Percentiles rank a stretch among this genome's conserved stretches.
phyloP scores from a whole-genome alignment of 2,329 filamentous ascomycete genomes.

The Cladophialophora exuberans region DNA sequence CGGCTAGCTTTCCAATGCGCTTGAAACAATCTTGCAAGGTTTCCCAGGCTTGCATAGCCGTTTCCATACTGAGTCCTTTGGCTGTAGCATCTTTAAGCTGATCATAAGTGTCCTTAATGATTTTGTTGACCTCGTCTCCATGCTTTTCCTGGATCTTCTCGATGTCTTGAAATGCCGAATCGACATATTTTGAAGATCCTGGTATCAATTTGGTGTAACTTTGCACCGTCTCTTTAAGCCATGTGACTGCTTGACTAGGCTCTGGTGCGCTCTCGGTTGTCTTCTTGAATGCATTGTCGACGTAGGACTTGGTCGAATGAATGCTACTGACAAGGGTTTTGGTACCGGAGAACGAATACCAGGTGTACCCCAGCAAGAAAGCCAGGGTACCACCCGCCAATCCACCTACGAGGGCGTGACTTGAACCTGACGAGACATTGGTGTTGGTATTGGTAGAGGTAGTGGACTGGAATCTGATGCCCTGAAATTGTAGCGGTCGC shows the following conservation, averaged over 20 bases:
- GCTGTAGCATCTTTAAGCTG: constrained; percentile 67
- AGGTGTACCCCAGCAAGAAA: constrained; percentile 52
- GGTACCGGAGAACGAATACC: constrained; percentile 59
- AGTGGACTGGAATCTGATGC: constrained; percentile 22
- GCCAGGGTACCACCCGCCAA: constrained; percentile 54
- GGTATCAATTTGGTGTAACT: constrained; percentile 74
- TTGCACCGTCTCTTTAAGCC: constrained; percentile 67
- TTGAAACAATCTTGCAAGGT: constrained; percentile 65
- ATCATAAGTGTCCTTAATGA: constrained; percentile 68
- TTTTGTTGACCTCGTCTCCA: constrained; percentile 69
- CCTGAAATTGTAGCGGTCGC: constrained; percentile 14
- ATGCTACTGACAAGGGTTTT: constrained; percentile 53
- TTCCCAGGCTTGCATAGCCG: constrained; percentile 63
- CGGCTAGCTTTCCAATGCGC: constrained; percentile 63
- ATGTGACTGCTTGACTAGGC: constrained; percentile 67
- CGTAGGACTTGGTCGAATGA: constrained; percentile 63
- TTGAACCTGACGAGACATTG: constrained; percentile 10
- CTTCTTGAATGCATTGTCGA: constrained; percentile 62
- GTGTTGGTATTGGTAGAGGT: constrained; percentile 1
- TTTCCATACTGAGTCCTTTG: constrained; percentile 65
- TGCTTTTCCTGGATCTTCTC: constrained; percentile 70
- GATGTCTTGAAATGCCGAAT: constrained; percentile 70
- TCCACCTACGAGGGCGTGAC: constrained; percentile 51
- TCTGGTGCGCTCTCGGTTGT: constrained; percentile 66
- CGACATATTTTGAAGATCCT: constrained; percentile 69